phyloP scores from a whole-genome alignment of 306 rosid species.

The Prosopis cineraria region DNA sequence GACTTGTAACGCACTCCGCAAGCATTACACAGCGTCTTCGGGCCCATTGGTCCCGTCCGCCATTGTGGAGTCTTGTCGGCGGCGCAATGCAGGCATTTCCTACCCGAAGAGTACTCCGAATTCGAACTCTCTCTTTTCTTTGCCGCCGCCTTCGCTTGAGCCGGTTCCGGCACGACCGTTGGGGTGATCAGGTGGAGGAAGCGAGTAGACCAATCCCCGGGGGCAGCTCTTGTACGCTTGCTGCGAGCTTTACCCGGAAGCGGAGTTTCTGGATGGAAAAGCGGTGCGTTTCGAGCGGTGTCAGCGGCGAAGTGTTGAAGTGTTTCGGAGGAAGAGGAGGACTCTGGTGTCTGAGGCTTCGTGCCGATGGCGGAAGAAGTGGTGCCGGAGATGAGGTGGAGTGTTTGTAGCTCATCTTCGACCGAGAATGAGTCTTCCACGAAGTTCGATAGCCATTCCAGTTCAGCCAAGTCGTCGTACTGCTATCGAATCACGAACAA shows the following conservation, averaged over 20 bases:
- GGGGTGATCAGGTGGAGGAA: slow-evolving; percentile 67
- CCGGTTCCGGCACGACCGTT: background rate
- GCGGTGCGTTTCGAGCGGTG: slow-evolving; percentile 48
- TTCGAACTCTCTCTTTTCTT: slow-evolving; percentile 49
- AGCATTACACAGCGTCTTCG: slow-evolving; percentile 73
- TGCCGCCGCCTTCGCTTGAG: background rate
- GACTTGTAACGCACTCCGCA: slow-evolving; percentile 76
- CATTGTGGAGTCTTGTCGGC: slow-evolving; percentile 78
- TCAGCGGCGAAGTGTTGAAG: slow-evolving; percentile 37
- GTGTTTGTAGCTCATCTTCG: slow-evolving; percentile 68
- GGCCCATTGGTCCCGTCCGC: slow-evolving; percentile 82
- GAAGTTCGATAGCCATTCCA: slow-evolving; percentile 96
- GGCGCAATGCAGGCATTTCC: slow-evolving; percentile 69
- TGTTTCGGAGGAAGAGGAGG: slow-evolving; percentile 81
- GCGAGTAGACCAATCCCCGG: slow-evolving; percentile 98
- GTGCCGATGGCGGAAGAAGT: slow-evolving; percentile 11
- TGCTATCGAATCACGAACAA: slow-evolving; percentile 43
- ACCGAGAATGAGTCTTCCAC: slow-evolving; percentile 90
- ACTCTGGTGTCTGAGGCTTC: slow-evolving; percentile 73
- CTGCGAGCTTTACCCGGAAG: slow-evolving; percentile 93
- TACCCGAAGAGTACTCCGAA: slow-evolving; percentile 42
- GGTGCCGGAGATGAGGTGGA: slow-evolving; percentile 55
- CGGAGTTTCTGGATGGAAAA: slow-evolving; percentile 71
- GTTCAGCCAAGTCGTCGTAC: slow-evolving; percentile 87
- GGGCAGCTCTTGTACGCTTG: slow-evolving; percentile 95